Base-by-base conservation (phyloP, 2,329 filamentous ascomycete species). In the Colletotrichum gloeosporioides region DNA sequence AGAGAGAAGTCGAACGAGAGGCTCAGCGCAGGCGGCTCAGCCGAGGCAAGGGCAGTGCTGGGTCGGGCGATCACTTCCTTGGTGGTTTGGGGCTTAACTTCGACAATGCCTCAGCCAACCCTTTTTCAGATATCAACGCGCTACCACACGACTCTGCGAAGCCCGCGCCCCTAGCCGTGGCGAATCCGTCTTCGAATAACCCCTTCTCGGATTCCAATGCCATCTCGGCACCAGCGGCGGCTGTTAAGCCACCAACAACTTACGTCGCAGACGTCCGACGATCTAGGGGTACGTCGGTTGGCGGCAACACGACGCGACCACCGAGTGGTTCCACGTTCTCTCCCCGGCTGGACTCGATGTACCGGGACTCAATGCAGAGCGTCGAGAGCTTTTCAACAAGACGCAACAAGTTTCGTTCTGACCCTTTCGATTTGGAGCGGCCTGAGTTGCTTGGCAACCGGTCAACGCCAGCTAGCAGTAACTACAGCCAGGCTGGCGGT, bases 401-500 rank as follows among this genome's bases (percentile, higher is more conserved):
- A 18, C 87, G 89, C 71, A 89, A 89, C 79, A 91, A 91, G 80
- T 91, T 92, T 81, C 90, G 91, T 61, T 92, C 91, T 3, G 91
- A 93, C 78, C 92, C 91, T 3, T 93, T 93, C 79, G 92, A 93
- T 78, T 86, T 93, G n/a, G 92, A 93, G 80, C 82, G 86, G 59
- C 86, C 89, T 39, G 86, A 90, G 79, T 83, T 89, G 8, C 84
- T 87, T 5, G 80, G 79, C 61, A 79, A 82, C 36, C 80, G 80
- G 18, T 79, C 79, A 15, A 85, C 83, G 63, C 81, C 81, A 64
- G 81, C 84, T 4, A 80, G 81, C 73, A 81, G 80, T 73, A 81
- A 79, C 67, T 78, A 78, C 77, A 82, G 80, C 76, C 80, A 79
- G 9, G 79, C 78, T 13, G 80, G 80, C 49, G 36, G 71, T 6